phyloP scores from a whole-genome alignment of 2,329 filamentous ascomycete genomes.

The Pestalotiopsis fici region DNA sequence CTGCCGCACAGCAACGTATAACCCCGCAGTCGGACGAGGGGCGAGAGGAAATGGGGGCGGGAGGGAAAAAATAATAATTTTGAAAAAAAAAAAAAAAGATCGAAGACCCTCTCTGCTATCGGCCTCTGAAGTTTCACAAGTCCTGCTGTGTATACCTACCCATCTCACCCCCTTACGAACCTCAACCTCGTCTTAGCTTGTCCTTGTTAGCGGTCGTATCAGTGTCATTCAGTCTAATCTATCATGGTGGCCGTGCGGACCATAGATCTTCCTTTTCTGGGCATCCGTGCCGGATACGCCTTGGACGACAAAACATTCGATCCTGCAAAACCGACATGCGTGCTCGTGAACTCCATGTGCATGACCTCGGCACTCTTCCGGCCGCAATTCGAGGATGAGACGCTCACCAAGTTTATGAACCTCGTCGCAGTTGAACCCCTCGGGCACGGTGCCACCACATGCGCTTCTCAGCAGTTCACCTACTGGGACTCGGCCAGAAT shows the following conservation, averaged over 20 bases:
- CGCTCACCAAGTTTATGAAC: constrained; percentile 43
- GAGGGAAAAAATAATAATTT: too few species aligned
- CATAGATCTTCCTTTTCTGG: constrained; percentile 47
- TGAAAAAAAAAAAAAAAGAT: too few species aligned
- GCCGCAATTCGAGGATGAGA: constrained; percentile 40
- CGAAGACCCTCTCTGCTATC: not conserved
- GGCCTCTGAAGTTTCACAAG: not conserved
- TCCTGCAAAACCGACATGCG: constrained; percentile 48
- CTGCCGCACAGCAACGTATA: not conserved
- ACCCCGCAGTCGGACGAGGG: not conserved
- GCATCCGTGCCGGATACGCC: constrained; percentile 46
- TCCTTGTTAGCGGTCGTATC: not conserved
- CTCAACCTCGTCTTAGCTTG: too few species aligned
- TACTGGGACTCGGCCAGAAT: constrained; percentile 58
- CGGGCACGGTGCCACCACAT: constrained; percentile 49
- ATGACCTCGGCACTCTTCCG: constrained; percentile 48
- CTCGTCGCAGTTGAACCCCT: constrained; percentile 54
- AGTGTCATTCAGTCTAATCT: not conserved
- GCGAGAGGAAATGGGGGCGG: too few species aligned
- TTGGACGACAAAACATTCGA: constrained; percentile 44
- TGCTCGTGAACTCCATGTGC: constrained; percentile 55
- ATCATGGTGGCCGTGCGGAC: constrained; percentile 38
- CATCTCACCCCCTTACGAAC: not conserved
- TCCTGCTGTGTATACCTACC: not conserved
- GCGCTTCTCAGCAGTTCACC: constrained; percentile 47